Percentiles rank a stretch among this genome's conserved stretches.
These are phyloP conservation scores for Penicillium egyptiacum DNA, from an alignment of 495 filamentous ascomycete genomes.

Conservation along the genomic window DNA sequence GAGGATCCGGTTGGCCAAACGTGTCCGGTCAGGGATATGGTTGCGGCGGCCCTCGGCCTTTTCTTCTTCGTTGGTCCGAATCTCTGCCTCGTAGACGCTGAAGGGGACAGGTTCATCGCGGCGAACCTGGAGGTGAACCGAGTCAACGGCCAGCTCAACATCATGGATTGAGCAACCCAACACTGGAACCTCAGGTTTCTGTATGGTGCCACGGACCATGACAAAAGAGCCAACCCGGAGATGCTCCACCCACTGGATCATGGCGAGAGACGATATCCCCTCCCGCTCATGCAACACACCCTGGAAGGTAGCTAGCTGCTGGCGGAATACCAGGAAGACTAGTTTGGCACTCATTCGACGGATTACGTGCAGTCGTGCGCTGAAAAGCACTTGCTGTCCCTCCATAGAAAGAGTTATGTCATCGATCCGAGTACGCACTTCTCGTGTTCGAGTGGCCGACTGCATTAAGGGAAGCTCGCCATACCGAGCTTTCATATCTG, in stretches of 20 bases:
- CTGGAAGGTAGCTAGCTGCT: slow-evolving; percentile 76
- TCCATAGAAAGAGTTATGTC: slow-evolving; percentile 55
- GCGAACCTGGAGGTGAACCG: slow-evolving; percentile 54
- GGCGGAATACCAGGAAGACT: slow-evolving; percentile 83
- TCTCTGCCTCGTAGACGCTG: slow-evolving; percentile 63
- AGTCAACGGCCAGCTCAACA: slow-evolving; percentile 48
- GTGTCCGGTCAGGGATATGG: slow-evolving; percentile 69
- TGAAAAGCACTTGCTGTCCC: slow-evolving; percentile 70
- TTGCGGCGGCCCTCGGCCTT: slow-evolving; percentile 45
- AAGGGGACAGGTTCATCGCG: slow-evolving; percentile 61
- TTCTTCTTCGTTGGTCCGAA: slow-evolving; percentile 48
- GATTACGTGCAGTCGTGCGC: slow-evolving; percentile 80
- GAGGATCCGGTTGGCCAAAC: slow-evolving; percentile 79
- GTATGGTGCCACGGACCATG: slow-evolving; percentile 62
- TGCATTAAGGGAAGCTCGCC: slow-evolving; percentile 58
- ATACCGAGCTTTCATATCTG: slow-evolving; percentile 60
- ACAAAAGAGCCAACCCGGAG: slow-evolving; percentile 68
- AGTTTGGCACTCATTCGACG: slow-evolving; percentile 86
- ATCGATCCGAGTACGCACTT: slow-evolving; percentile 50
- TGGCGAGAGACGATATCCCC: slow-evolving; percentile 56
- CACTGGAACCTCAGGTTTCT: slow-evolving; percentile 58
- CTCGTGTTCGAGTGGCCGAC: slow-evolving; percentile 37
- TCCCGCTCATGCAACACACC: slow-evolving; percentile 61
- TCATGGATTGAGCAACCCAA: slow-evolving; percentile 58
- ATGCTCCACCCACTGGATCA: slow-evolving; percentile 67